Evolutionary conservation across 176 grass and related monocot genomes (phyloP).

Genomic region (Musa schizocarpa): DNA sequence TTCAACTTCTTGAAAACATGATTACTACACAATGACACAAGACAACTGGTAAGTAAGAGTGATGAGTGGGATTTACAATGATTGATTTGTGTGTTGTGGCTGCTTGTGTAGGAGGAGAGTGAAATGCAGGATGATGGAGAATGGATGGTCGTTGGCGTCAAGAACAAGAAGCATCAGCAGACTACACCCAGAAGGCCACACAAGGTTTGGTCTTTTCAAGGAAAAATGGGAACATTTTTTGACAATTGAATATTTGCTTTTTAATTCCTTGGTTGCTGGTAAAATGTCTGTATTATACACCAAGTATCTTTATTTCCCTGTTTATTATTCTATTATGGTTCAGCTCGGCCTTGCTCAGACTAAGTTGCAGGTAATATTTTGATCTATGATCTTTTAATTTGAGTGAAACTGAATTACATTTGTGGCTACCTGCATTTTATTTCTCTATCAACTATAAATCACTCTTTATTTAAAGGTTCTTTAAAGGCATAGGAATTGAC

Average conservation of each 20-base stretch:
- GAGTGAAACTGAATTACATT: neutral
- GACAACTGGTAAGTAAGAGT: neutral
- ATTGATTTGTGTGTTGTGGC: neutral
- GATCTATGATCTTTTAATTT: neutral
- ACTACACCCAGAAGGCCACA: neutral
- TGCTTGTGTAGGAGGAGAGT: neutral
- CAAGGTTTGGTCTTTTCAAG: neutral
- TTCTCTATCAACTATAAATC: neutral
- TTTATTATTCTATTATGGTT: neutral
- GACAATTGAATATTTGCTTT: neutral
- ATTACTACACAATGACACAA: neutral
- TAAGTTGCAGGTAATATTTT: neutral
- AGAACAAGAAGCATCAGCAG: neutral
- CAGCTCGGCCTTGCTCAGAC: neutral
- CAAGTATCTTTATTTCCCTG: neutral
- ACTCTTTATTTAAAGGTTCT: neutral
- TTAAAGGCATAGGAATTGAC: no score
- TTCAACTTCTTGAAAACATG: neutral
- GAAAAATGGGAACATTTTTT: neutral
- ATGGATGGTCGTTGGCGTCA: neutral
- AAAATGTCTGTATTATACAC: neutral
- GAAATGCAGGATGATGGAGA: neutral
- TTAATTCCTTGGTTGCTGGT: neutral
- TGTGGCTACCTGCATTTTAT: neutral
- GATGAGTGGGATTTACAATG: neutral